Evolutionary conservation across 2,329 filamentous ascomycete species (phyloP).

Genomic region (Calonectria pseudoturangicola): DNA sequence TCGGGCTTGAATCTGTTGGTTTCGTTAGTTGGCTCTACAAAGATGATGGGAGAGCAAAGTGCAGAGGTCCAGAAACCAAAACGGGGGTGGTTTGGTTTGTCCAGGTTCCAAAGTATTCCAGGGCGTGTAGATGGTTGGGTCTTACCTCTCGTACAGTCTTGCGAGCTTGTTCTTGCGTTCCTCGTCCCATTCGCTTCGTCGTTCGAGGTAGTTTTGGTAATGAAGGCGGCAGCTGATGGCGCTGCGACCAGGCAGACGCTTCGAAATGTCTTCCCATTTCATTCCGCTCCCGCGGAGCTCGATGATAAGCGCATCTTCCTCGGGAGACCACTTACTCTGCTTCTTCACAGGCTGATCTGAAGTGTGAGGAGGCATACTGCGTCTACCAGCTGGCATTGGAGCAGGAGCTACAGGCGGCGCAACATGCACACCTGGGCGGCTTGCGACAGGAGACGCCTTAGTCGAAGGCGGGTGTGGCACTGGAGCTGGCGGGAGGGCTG

Average conservation of each 20-base stretch:
- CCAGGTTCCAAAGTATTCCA: neutral
- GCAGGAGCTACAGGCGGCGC: conserved; percentile 57
- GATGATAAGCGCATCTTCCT: conserved; percentile 95
- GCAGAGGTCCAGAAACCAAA: neutral
- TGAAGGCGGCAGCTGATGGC: conserved; percentile 95
- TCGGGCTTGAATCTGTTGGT: conserved; percentile 90
- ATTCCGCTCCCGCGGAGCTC: conserved; percentile 92
- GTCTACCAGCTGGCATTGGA: conserved; percentile 57
- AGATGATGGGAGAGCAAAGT: conserved; percentile 1
- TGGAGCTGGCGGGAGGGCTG: conserved; percentile 31
- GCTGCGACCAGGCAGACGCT: conserved; percentile 90
- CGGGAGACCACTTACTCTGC: conserved; percentile 96
- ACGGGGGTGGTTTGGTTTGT: neutral
- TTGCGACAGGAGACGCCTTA: conserved; percentile 46
- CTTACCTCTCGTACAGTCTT: conserved; percentile 92
- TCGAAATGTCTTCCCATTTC: conserved; percentile 99
- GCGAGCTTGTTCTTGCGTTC: conserved; percentile 98
- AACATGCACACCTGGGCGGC: conserved; percentile 53
- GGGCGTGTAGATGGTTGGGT: neutral
- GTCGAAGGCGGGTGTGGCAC: conserved; percentile 46
- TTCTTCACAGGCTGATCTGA: conserved; percentile 87
- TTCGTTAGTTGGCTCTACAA: conserved; percentile 45
- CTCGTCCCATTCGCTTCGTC: conserved; percentile 95
- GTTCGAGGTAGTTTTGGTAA: conserved; percentile 97
- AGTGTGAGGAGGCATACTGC: conserved; percentile 67